A percentile compares a stretch with the other conserved stretches of the same genome.
Evolutionary conservation across 2,329 filamentous ascomycete species (phyloP).

Genomic region (Alternaria tenuissima): DNA sequence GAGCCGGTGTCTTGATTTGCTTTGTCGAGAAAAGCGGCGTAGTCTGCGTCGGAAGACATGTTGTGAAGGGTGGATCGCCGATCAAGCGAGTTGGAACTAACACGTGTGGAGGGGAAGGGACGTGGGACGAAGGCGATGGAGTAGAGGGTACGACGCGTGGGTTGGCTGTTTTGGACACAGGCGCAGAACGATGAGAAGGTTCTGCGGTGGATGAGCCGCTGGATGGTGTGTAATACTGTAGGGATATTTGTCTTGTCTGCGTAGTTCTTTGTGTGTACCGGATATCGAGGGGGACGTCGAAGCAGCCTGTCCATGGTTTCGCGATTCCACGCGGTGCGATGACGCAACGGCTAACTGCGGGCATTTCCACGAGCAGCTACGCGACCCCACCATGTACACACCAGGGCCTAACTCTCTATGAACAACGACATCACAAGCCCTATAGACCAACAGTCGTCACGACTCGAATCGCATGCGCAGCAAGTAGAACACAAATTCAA

Average conservation of each 20-base stretch:
- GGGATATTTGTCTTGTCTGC: not conserved
- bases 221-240: not conserved
- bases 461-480: not conserved
- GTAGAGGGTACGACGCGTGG: not conserved
- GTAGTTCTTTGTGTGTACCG: not conserved
- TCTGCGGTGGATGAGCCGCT: not conserved
- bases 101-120: not conserved
- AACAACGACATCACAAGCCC: not conserved
- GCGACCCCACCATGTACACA: constrained; percentile 8
- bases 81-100: not conserved
- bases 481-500: not conserved
- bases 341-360: constrained; percentile 31
- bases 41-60: constrained; percentile 82
- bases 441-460: not conserved
- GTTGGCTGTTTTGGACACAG: not conserved
- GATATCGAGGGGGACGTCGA: constrained; percentile 13
- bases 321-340: constrained; percentile 23
- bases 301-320: constrained; percentile 24
- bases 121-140: not conserved
- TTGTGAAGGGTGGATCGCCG: constrained; percentile 22
- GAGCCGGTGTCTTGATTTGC: constrained; percentile 72
- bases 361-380: constrained; percentile 19
- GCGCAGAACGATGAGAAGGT: not conserved
- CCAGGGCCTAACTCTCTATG: not conserved
- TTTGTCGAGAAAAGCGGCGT: constrained; percentile 85